These are phyloP conservation scores for Populus deltoides DNA, from an alignment of 345 rosid species.

Conservation along the genomic window DNA sequence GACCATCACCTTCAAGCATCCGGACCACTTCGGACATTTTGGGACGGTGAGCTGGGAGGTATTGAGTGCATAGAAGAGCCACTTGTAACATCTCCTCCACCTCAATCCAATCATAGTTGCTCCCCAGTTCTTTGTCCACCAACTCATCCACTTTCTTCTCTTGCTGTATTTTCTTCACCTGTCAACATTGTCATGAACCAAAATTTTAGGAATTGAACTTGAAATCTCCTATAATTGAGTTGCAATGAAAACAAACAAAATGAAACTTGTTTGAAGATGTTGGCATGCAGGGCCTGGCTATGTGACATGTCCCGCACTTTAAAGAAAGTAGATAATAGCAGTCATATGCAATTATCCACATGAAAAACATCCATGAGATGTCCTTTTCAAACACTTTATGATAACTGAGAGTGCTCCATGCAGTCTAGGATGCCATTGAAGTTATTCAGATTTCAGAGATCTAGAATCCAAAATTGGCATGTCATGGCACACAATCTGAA, in stretches of 20 bases:
- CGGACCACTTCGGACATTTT: slow-evolving; percentile 87
- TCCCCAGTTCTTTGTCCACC: slow-evolving; percentile 71
- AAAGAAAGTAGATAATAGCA: not conserved
- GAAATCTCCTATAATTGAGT: not conserved
- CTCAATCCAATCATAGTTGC: slow-evolving; percentile 65
- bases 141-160: slow-evolving; percentile 78
- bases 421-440: not conserved
- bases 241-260: not conserved
- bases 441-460: not conserved
- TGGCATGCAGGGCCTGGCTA: not conserved
- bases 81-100: slow-evolving; percentile 90
- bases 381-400: not conserved
- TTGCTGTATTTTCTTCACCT: slow-evolving; percentile 78
- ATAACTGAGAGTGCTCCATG: not conserved
- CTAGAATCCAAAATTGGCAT: not conserved
- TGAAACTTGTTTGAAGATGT: not conserved
- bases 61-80: slow-evolving; percentile 81
- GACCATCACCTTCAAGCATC: slow-evolving; percentile 96
- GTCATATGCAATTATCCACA: not conserved
- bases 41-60: slow-evolving; percentile 82
- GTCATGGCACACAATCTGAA: not conserved
- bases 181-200: slow-evolving; percentile 2
- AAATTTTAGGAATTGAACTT: not conserved
- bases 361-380: not conserved
- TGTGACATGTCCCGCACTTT: not conserved